Evolutionary conservation across 768 basidiomycete genomes (phyloP), one percentile per base, ranked within the genome.

Genomic region (Gymnopilus junonius): DNA sequence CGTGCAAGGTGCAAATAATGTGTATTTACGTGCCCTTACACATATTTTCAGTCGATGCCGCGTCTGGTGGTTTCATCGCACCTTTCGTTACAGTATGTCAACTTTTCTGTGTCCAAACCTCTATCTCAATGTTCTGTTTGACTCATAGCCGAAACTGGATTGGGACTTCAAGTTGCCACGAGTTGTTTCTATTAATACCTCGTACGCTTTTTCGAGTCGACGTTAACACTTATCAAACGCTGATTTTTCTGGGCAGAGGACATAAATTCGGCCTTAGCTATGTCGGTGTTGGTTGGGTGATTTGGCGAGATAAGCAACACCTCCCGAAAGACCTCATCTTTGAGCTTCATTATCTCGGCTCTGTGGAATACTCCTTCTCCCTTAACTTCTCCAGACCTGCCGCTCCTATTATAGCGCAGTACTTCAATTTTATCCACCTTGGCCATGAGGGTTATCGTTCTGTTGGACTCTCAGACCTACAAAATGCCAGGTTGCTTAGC

Each of bases 311-410:
- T 71, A 83, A 87, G 70, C 78, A 78, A 29, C 82, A 83, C 66
- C 82, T 92, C 1, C 90, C 87, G 3, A 88, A 90, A 67, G 83
- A 90, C 34, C 81, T 92, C 60, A 86, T 92, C 50, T 91, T 92
- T 66, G 88, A 90, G 75, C 79, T 90, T 15, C 87, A 82, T 66
- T 82, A 85, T 67, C 75, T 83, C 50, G 83, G 82, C 32, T 82
- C 84, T 17, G 82, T 84, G 17, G 85, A 97, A 73, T 95, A 95
- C 73, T 90, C 90, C 1, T 91, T 87, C 74, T 87, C 86, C 5
- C 77, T 88, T 66, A 87, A 87, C 67, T 87, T 87, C 69, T 86
- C 85, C 37, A 83, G 85, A 8, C 83, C 88, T 0, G 87, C 87
- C 5, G 86, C 86, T 4, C 88, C 87, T 2, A 84, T 88, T 67